phyloP scores from a whole-genome alignment of 2,329 filamentous ascomycete species.

The Orbilia blumenaviensis region DNA sequence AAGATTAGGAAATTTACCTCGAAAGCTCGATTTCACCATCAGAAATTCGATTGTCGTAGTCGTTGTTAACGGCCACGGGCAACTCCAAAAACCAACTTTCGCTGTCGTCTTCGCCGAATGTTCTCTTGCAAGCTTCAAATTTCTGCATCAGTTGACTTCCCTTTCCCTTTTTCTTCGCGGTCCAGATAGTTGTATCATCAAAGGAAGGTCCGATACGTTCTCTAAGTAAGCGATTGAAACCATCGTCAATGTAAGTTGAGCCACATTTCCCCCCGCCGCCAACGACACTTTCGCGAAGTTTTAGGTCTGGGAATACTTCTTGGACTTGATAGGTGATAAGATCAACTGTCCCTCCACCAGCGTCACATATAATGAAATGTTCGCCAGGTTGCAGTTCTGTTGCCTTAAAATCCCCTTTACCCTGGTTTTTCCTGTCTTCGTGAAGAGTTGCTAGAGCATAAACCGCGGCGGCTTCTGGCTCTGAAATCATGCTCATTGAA shows the following conservation, averaged over 20 bases:
- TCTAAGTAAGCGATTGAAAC: conserved; percentile 25
- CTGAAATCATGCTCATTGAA: conserved; percentile 27
- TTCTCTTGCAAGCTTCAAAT: conserved; percentile 42
- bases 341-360: conserved; percentile 59
- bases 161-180: conserved; percentile 21
- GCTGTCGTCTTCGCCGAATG: conserved; percentile 16
- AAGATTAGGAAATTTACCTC: not conserved
- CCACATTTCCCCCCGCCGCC: conserved; percentile 55
- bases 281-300: conserved; percentile 55
- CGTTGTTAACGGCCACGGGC: conserved; percentile 19
- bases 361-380: conserved; percentile 57
- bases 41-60: not conserved
- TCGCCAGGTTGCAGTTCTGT: conserved; percentile 33
- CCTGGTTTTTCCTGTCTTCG: conserved; percentile 1
- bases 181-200: conserved; percentile 18
- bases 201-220: conserved; percentile 39
- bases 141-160: conserved; percentile 47
- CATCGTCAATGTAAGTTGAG: conserved; percentile 54
- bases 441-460: conserved; percentile 8
- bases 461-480: conserved; percentile 27
- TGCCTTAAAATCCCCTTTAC: not conserved
- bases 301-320: conserved; percentile 30
- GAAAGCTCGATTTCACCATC: conserved; percentile 33
- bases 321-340: conserved; percentile 55
- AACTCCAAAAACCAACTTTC: conserved; percentile 43